Base-by-base conservation (phyloP, 2,329 filamentous ascomycete species). In the Cladosporium sp. region DNA sequence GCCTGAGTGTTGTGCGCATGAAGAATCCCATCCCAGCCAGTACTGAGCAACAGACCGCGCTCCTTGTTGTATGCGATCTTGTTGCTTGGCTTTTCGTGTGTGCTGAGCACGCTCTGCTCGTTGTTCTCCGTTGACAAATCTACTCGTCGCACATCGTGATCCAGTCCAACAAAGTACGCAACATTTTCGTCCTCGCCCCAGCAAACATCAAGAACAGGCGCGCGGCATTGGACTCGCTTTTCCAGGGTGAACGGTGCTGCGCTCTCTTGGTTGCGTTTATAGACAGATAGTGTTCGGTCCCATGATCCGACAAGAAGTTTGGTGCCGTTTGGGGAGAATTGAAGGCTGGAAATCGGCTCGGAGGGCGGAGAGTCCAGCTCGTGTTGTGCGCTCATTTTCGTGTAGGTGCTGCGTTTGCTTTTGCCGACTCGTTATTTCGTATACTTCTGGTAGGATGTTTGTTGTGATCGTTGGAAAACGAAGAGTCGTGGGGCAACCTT, bases 21-120 rank as follows among this genome's bases (percentile, higher is more conserved):
- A 38, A 98, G 77, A 6, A 88, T 95, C 54, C 80, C 83, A 69
- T 98, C 92, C 93, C 93, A 98, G 5, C 91, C 94, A 46, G 88
- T 87, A 49, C 90, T 95, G 57, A 97, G 77, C 51, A 98, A 79
- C 55, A 96, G 75, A 42, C 79, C 82, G 66, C 91, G 83, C 55
- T 86, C 76, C 54, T 77, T 76, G 69, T 84, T 90, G 74, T 90
- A 97, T 54, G 88, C 85, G 49, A 98, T 83, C 64, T 90, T 88
- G 49, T 91, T 93, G 48, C 88, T 85, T 5, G 84, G 82, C 38
- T 55, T 49, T 38, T 78, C 72, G 71, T 98, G 93, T 53, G 83
- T 84, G 72, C 86, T 88, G 41, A 98, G 68, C 7, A 87, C 78
- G 0, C 79, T 86, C 67, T 89, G 84, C 33, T 52, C 53, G 6